Base-by-base conservation (phyloP, 129 eudicot genomes). In the Mikania micrantha region DNA sequence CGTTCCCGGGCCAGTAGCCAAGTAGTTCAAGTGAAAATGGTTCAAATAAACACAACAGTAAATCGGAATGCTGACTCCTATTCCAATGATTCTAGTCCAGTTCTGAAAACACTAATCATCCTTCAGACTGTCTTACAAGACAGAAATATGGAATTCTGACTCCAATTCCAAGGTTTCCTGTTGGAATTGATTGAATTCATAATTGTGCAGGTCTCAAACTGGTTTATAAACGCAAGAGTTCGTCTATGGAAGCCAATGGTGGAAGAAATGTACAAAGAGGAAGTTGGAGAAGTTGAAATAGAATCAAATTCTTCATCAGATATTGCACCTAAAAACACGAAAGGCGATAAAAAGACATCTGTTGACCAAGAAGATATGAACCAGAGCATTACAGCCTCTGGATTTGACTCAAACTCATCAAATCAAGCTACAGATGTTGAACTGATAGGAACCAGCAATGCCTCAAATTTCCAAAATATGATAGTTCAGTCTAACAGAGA, bases 171-270 rank as follows among this genome's bases (percentile, higher is more conserved):
- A 21, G 50, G 24, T 50, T 52, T 25, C 11, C 10, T 73, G 28
- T 20, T 67, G 35, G 31, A 72, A 76, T 57, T 50, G 32, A 47
- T 53, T 63, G 24, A 15, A 56, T 17, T 44, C 42, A 49, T 68
- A 17, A 58, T 16, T 47, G 19, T 19, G 61, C 82, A 89, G 96
- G 96, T 89, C 48, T 89, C 96, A 44, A 89, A 89, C 79, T 89
- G 96, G 96, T 89, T 89, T 74, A 89, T 89, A 81, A 89, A 89
- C 35, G 96, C 96, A 32, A 69, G 96, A 66, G 95, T 90, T 60
- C 85, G 95, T 9, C 85, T 90, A 25, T 90, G 96, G 96, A 90
- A 90, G 62, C 96, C 96, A 7, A 90, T 90, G 96, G 90, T 90
- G 31, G 96, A 90, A 76, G 96, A 90, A 70, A 90, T 90, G 96